A percentile compares a stretch with the other conserved stretches of the same genome.
These are phyloP conservation scores for Petunia secreta DNA, from an alignment of 257 asterid genomes.

Conservation along the genomic window DNA sequence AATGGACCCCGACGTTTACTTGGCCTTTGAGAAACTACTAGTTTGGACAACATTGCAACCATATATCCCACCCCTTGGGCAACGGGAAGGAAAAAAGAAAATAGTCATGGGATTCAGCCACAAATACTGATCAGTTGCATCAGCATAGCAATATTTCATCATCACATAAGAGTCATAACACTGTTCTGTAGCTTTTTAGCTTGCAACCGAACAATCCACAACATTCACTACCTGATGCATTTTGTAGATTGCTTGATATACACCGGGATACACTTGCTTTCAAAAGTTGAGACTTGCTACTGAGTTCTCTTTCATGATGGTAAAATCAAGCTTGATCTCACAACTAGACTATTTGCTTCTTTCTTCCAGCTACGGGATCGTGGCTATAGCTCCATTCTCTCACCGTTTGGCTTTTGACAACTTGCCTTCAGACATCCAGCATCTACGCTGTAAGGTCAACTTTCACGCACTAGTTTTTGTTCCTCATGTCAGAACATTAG, in stretches of 20 bases:
- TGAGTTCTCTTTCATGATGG: not conserved
- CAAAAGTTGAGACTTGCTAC: not conserved
- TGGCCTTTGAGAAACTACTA: not conserved
- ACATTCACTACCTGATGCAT: not conserved
- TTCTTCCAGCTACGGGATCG: slow-evolving; percentile 48
- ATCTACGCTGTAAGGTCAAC: slow-evolving; percentile 51
- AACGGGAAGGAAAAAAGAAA: not conserved
- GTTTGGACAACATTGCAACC: not conserved
- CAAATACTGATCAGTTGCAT: not conserved
- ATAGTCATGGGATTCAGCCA: not conserved
- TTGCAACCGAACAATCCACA: not conserved
- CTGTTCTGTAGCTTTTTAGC: not conserved
- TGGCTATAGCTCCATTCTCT: slow-evolving; percentile 54
- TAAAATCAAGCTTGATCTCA: not conserved
- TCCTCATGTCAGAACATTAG: slow-evolving; percentile 47
- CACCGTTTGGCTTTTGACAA: slow-evolving; percentile 53
- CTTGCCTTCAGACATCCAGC: slow-evolving; percentile 49
- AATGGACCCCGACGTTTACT: not conserved
- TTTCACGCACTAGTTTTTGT: slow-evolving; percentile 48
- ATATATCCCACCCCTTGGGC: not conserved
- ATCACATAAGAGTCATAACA: not conserved
- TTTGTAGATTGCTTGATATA: slow-evolving; percentile 2
- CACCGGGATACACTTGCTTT: not conserved
- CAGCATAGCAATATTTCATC: not conserved
- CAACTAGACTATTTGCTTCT: not conserved